Conservation (phyloP, 1,284 basidiomycete genomes). For the Ceratobasidium theobromae region DNA sequence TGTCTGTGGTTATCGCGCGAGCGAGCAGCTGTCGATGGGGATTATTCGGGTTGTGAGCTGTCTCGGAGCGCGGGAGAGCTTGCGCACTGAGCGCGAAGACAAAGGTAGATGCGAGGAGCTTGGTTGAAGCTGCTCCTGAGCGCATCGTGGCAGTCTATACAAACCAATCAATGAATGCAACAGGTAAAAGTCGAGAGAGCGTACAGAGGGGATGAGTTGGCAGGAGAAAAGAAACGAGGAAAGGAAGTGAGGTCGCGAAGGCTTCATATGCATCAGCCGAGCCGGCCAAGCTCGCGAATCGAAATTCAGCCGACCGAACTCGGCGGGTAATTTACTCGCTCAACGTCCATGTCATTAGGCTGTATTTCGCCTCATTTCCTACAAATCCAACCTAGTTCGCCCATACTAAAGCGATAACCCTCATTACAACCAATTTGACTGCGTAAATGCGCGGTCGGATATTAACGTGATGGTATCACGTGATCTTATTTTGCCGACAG, state of each 20-base stretch:
- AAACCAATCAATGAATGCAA: neutral
- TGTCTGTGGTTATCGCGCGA: conserved; percentile 39
- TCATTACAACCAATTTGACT: no score
- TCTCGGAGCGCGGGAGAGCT: neutral
- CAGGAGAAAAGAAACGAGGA: conserved; percentile 1
- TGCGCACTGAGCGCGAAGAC: neutral
- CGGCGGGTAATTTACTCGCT: neutral
- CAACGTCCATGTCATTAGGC: no score
- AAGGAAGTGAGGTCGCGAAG: neutral
- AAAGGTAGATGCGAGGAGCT: neutral
- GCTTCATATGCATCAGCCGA: conserved; percentile 17
- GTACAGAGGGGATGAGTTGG: neutral
- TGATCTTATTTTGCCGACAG: no score
- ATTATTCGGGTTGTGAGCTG: conserved; percentile 27
- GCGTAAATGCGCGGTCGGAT: no score
- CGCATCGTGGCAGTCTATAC: neutral
- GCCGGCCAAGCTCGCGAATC: conserved; percentile 12
- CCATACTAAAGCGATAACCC: no score
- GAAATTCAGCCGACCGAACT: neutral
- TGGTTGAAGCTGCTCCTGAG: neutral
- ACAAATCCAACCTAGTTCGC: no score
- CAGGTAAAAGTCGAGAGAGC: neutral
- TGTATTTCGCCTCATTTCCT: no score
- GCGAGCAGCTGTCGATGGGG: conserved; percentile 9
- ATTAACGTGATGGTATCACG: no score